A percentile compares a stretch with the other conserved stretches of the same genome.
Evolutionary conservation across 257 asterid species (phyloP).

Genomic region (Solanum piurae): DNA sequence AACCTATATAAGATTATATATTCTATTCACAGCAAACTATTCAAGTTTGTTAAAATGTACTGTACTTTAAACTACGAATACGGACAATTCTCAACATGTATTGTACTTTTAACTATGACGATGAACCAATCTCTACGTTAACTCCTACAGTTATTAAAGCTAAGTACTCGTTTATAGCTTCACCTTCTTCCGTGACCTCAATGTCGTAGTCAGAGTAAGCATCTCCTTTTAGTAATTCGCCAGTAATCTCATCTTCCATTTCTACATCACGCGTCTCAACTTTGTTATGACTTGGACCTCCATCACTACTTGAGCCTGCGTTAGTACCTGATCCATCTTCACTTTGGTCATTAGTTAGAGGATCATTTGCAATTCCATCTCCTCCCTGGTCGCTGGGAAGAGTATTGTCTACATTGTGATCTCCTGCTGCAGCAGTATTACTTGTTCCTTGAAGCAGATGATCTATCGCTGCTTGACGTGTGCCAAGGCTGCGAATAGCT

Average conservation of each 20-base stretch:
- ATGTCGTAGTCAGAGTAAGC: slow-evolving; percentile 80
- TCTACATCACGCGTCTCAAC: slow-evolving; percentile 43
- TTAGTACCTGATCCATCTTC: not conserved
- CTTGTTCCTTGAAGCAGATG: slow-evolving; percentile 29
- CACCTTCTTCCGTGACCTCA: slow-evolving; percentile 75
- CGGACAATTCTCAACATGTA: not conserved
- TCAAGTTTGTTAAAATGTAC: not conserved
- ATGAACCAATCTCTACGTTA: not conserved
- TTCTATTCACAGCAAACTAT: not conserved
- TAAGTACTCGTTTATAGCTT: slow-evolving; percentile 67
- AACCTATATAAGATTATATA: not conserved
- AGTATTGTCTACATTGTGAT: not conserved
- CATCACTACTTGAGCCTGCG: slow-evolving; percentile 11
- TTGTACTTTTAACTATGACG: not conserved
- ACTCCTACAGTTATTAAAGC: slow-evolving; percentile 28
- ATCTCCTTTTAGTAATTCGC: slow-evolving; percentile 49
- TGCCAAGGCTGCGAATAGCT: slow-evolving; percentile 40
- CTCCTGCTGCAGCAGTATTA: slow-evolving; percentile 1
- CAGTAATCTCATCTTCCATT: slow-evolving; percentile 75
- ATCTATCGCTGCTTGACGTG: slow-evolving; percentile 39
- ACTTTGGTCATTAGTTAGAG: not conserved
- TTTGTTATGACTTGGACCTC: slow-evolving; percentile 8
- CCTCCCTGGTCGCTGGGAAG: not conserved
- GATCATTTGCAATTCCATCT: not conserved
- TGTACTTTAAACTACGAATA: not conserved